A percentile compares a stretch with the other conserved stretches of the same genome.
These are phyloP conservation scores for Trichomonascus vanleenenianus DNA, from an alignment of 805 yeast genomes.

Conservation along the genomic window DNA sequence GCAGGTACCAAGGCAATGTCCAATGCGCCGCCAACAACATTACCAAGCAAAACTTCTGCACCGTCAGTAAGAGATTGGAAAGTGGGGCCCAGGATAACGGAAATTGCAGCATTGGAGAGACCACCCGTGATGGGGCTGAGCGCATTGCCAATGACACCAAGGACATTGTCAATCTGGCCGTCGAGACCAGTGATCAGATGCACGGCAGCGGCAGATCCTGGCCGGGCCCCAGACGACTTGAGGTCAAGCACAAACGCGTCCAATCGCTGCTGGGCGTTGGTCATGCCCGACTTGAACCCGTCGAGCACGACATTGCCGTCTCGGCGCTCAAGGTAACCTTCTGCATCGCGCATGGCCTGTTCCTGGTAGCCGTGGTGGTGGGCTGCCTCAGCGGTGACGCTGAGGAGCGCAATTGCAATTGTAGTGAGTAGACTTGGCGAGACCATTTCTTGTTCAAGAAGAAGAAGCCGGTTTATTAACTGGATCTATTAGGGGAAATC, in stretches of 20 bases:
- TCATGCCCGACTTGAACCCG: slow-evolving; percentile 7
- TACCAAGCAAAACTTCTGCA: slow-evolving; percentile 26
- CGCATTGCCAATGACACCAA: slow-evolving; percentile 17
- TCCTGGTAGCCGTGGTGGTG: no score
- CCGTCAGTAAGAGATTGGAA: slow-evolving; percentile 28
- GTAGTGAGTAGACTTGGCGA: no score
- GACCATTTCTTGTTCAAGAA: no score
- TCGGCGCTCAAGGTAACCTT: no score
- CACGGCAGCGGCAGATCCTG: slow-evolving; percentile 13
- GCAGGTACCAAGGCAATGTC: slow-evolving; percentile 24
- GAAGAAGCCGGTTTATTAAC: no score
- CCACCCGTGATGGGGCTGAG: slow-evolving; percentile 21
- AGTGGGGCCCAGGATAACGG: slow-evolving; percentile 23
- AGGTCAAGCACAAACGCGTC: slow-evolving; percentile 5
- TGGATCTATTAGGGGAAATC: no score
- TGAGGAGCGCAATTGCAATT: no score
- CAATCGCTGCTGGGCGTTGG: slow-evolving; percentile 17
- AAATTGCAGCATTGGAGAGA: slow-evolving; percentile 18
- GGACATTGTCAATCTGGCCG: slow-evolving; percentile 28
- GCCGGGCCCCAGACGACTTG: not conserved
- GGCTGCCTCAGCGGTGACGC: no score
- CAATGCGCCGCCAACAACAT: slow-evolving; percentile 13
- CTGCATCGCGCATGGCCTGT: no score
- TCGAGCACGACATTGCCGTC: no score
- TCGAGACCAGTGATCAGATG: slow-evolving; percentile 27